Evolutionary conservation across 2,329 filamentous ascomycete genomes (phyloP), one percentile per base, ranked within the genome.

Genomic region (Fusarium lyarnte): DNA sequence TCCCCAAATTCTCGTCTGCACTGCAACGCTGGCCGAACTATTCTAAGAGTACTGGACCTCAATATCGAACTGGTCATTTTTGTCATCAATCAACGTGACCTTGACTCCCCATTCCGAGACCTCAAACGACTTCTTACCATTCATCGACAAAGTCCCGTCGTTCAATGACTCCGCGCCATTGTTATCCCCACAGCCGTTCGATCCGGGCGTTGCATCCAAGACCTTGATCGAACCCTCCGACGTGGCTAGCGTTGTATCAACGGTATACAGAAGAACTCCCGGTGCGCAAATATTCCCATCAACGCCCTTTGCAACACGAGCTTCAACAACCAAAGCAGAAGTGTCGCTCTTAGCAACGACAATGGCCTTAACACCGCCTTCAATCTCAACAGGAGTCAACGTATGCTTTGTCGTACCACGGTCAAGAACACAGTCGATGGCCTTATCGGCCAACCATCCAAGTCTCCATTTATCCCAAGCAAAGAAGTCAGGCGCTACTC

Each of bases 391-490:
- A 0, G 73, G 62, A 7, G 61, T 63, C 2, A 76, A 51, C 1
- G 55, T 74, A 51, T 82, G 80, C 14, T 73, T 73, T 7, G 62
- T 82, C 5, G 70, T 77, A 6, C 76, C 78, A 6, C 52, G 27
- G 2, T 58, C 55, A 5, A 69, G 52, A 23, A 82, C 63, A 52
- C 81, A 83, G n/a, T 79, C 79, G 23, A 83, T 27, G 35, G 79
- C 75, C 3, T 72, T 62, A 29, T 83, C 81, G 2, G 63, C 55
- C 9, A 83, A 62, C 82, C 82, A 83, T 23, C 81, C 81, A 29
- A 83, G 70, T 36, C 79, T 74, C 81, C 81, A 83, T 73, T 83
- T 82, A 60, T 82, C 77, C 81, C 81, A 83, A 5, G 79, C 79
- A 38, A 83, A 82, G 54, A 78, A 82, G 39, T 82, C 81, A 19